Conservation (phyloP, 2,329 filamentous ascomycete genomes). For the Verticillium isaacii region DNA sequence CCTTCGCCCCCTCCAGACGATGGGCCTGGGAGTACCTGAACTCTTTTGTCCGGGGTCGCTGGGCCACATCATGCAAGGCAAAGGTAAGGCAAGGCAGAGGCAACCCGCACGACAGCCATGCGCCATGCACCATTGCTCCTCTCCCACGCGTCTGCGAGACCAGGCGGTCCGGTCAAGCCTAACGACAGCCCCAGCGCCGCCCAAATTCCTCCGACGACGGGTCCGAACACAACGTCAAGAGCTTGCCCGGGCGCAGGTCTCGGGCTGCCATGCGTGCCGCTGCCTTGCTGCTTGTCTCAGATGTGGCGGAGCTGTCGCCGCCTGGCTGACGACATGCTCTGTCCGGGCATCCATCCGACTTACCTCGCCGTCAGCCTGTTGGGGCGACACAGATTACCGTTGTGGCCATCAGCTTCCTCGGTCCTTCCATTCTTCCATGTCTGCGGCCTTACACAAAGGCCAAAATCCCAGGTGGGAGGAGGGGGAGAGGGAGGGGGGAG, state of each 20-base stretch:
- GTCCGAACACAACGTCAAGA: not conserved
- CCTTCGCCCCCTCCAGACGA: not conserved
- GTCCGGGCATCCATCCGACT: not conserved
- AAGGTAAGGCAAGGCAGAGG: not conserved
- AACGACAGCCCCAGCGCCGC: not conserved
- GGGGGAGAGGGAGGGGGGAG: not conserved
- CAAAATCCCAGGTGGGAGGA: no score
- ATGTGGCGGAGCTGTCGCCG: not conserved
- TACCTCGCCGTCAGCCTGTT: not conserved
- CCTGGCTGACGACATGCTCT: not conserved
- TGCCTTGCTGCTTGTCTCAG: not conserved
- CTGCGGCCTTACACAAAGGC: not conserved
- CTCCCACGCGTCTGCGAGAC: not conserved
- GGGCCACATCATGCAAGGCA: not conserved
- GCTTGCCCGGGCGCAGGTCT: not conserved
- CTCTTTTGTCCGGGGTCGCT: not conserved
- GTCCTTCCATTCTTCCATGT: not conserved
- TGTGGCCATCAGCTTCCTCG: not conserved
- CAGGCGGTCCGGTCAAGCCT: not conserved
- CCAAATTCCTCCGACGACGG: not conserved
- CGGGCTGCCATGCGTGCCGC: not conserved
- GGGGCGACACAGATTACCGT: not conserved
- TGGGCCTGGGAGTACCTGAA: not conserved
- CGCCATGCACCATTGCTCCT: not conserved
- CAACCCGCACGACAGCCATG: not conserved